Conservation (phyloP, 1,139 yeast species). For the Geotrichum aggregatum region DNA sequence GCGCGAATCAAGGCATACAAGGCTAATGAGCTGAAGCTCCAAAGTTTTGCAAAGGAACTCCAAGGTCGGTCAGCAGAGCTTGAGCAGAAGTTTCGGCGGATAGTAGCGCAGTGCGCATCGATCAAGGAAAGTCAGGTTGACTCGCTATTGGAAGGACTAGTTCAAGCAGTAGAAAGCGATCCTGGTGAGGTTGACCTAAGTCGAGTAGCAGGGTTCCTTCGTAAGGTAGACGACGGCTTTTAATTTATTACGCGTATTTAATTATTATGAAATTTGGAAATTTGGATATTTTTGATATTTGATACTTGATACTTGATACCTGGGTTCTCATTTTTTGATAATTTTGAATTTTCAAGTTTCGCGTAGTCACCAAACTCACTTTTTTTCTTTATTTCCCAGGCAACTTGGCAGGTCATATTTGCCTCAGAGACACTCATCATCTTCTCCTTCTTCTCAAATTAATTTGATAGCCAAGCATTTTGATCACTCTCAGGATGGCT, state of each 20-base stretch:
- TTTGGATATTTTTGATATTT: not conserved
- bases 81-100: conserved; percentile 81
- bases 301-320: not conserved
- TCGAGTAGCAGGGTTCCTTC: conserved; percentile 48
- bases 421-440: not conserved
- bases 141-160: conserved; percentile 71
- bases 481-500: too few relatives aligned
- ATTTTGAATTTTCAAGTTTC: not conserved
- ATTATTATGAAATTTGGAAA: too few relatives aligned
- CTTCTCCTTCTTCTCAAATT: not conserved
- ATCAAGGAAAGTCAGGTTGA: conserved; percentile 78
- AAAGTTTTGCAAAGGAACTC: conserved; percentile 48
- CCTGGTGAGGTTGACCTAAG: conserved; percentile 62
- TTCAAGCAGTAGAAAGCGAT: conserved; percentile 86
- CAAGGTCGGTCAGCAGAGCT: conserved; percentile 55
- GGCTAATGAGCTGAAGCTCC: conserved; percentile 54
- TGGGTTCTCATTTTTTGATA: not conserved
- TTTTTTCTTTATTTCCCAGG: conserved; percentile 5
- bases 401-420: conserved; percentile 1
- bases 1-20: conserved; percentile 81
- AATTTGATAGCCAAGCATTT: too few relatives aligned
- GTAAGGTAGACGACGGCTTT: conserved; percentile 37
- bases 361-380: not conserved
- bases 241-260: too few relatives aligned
- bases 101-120: conserved; percentile 86